Evolutionary conservation across 495 filamentous ascomycete genomes (phyloP), one percentile per base, ranked within the genome.

Genomic region (Aspergillus panamensis): DNA sequence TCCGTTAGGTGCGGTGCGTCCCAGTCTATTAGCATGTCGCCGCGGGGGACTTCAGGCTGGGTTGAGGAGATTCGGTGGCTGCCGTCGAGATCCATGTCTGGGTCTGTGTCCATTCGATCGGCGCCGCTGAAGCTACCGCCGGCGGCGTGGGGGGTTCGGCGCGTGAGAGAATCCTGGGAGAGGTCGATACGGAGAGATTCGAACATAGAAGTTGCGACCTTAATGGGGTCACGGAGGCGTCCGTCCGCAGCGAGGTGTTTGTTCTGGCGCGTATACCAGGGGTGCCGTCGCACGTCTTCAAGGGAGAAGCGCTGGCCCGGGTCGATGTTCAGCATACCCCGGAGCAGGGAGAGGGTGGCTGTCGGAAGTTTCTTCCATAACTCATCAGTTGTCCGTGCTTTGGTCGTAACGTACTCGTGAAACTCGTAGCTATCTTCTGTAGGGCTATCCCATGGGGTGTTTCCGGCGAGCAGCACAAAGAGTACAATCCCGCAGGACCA

Each of bases 401-500:
- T 84, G 1, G 85, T 90, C 25, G 80, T 80, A n/a, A 87, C 77
- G 67, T 94, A 97, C 72, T 96, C 90, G 62, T 87, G 80, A 65
- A 86, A 95, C 69, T 95, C 90, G 77, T 86, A 91, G 66, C 87
- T 90, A 56, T 82, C 75, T 19, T 82, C 72, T 10, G 91, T 91
- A 1, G 94, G 94, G 65, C 94, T 89, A 64, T 97, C 95, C 94
- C 94, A 99, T 0, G 94, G 94, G 2, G 94, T 99, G 70, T 99
- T 99, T 10, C 94, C 94, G 6, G 92, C 91, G 16, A 99, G 72
- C 5, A 99, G 77, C 40, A 97, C 94, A 66, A 99, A 99, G 8
- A 99, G 78, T 32, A 99, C 94, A 37, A 99, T 90, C 14, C 92
- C 94, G 62, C 91, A 96, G 35, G 92, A 96, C 94, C 94, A 99